Evolutionary conservation across 306 rosid genomes (phyloP).

Genomic region (Benincasa hispida): DNA sequence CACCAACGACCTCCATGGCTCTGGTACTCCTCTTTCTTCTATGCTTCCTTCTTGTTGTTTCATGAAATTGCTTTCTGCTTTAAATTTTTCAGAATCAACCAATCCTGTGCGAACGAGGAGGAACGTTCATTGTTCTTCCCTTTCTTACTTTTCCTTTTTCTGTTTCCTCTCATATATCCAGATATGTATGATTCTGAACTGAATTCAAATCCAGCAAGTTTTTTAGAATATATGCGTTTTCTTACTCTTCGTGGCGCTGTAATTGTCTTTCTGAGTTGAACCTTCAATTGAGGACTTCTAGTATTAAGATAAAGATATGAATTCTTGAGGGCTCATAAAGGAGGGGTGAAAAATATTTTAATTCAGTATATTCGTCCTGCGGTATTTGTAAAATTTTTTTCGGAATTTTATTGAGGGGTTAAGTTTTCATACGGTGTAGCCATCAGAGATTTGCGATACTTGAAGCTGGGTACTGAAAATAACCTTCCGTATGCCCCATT

Average conservation of each 20-base stretch:
- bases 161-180: neutral
- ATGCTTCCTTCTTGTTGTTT: neutral
- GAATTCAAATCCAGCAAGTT: neutral
- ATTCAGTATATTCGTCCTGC: neutral
- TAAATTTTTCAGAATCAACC: neutral
- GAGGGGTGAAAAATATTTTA: neutral
- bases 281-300: neutral
- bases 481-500: neutral
- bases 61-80: neutral
- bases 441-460: neutral
- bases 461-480: neutral
- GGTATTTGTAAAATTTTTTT: neutral
- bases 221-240: neutral
- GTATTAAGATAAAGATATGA: neutral
- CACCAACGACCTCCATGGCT: neutral
- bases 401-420: neutral
- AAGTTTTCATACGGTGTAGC: neutral
- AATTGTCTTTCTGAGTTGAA: neutral
- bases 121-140: neutral
- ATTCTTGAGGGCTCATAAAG: neutral
- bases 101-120: neutral
- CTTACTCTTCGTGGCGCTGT: neutral
- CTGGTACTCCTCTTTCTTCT: neutral
- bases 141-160: neutral
- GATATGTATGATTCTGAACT: neutral